Evolutionary conservation across 768 basidiomycete species (phyloP).

Genomic region (Hygrophorus russula): DNA sequence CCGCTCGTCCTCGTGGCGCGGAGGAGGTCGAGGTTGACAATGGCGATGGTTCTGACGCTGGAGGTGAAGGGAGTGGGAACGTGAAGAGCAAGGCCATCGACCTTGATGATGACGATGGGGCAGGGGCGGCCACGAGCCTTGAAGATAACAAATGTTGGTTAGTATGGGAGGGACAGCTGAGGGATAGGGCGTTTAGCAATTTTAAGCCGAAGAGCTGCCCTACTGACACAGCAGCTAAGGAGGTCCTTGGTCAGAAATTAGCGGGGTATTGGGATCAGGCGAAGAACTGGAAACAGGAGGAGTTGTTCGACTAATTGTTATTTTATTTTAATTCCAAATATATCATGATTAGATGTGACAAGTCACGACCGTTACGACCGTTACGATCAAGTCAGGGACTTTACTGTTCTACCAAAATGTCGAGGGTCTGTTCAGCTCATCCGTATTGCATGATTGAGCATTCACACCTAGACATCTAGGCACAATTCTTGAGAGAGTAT

Average conservation of each 20-base stretch:
- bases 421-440: neutral
- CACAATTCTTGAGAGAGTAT: conserved; percentile 91
- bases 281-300: conserved; percentile 81
- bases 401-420: too few relatives aligned
- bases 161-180: conserved; percentile 86
- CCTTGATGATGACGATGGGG: conserved; percentile 16
- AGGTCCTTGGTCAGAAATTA: conserved; percentile 73
- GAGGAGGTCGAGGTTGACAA: conserved; percentile 63
- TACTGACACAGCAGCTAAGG: conserved; percentile 78
- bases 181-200: conserved; percentile 67
- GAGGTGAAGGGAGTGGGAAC: conserved; percentile 17
- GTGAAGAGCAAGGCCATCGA: conserved; percentile 16
- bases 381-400: too few relatives aligned
- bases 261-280: conserved; percentile 92
- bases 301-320: conserved; percentile 33
- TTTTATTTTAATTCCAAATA: too few relatives aligned
- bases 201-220: conserved; percentile 80
- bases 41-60: conserved; percentile 26
- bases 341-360: too few relatives aligned
- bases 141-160: conserved; percentile 83
- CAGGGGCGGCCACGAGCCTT: conserved; percentile 33
- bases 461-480: conserved; percentile 27
- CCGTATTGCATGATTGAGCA: too few relatives aligned
- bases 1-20: conserved; percentile 65
- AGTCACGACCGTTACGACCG: too few relatives aligned